Base-by-base conservation (phyloP, 495 filamentous ascomycete species). In the Aspergillus nidulans region DNA sequence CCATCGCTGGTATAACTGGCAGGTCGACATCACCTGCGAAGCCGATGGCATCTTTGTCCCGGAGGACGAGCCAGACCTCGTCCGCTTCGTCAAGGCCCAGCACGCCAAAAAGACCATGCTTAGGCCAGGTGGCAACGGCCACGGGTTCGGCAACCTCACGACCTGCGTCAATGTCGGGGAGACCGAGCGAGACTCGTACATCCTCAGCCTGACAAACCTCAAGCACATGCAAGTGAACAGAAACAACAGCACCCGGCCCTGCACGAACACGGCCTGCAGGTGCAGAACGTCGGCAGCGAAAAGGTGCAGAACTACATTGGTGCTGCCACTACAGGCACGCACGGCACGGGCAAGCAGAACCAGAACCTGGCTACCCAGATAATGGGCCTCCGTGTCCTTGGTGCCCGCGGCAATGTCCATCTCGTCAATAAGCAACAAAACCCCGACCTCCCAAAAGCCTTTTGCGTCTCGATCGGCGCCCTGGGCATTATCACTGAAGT, bases 1-100 rank as follows among this genome's bases (percentile, higher is more conserved):
- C 32, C 54, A 63, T 30, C 60, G 56, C 53, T 63, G 60, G 56
- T 63, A 51, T 44, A 63, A 63, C 49, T 63, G 60, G 60, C 60
- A 63, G 51, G 56, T 48, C 38, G 60, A 63, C 16, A 53, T 63
- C 32, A 59, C 42, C 26, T 63, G 60, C 48, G 49, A 63, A 39
- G 50, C 60, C 8, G 49, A 53, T 24, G 53, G 34, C 15, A 57
- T 45, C 56, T 20, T 53, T 46, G 49, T 53, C 23, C 60, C 60
- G 7, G 1, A 26, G 13, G 26, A 56, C 50, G 60, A 63, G 30
- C 7, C 16, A 24, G 60, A 18, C 20, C 15, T 32, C 28, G 52
- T 32, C 39, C 25, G 40, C 16, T 64, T 61, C 40, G 28, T 64
- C 19, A 56, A 59, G 41, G 4, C 49, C 4, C 55, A 64, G 45